Evolutionary conservation across 257 asterid species (phyloP), one percentile per base, ranked within the genome.

Genomic region (Solanum rostratum): DNA sequence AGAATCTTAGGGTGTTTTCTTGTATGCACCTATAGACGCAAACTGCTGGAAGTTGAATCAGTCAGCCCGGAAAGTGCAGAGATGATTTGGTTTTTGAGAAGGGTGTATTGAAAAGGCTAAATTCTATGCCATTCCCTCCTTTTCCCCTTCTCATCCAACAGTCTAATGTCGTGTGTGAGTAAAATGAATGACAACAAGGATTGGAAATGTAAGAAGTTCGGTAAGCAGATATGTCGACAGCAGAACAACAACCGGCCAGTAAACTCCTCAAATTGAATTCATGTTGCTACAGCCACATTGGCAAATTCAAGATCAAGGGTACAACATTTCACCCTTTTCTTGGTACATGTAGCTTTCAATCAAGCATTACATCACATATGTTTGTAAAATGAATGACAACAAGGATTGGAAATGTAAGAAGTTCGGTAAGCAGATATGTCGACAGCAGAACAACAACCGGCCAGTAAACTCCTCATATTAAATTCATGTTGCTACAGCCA

Each of bases 201-300:
- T 20, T 22, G 29, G 55, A 33, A 0, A 59, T 85, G 82, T 80
- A 55, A 24, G 76, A 85, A 80, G 82, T 83, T 80, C 87, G 55
- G 85, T 80, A 85, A 85, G 87, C 87, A 91, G 92, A 91, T 88
- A 50, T 82, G 87, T 88, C 91, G 88, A 91, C 46, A 79, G 27
- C 16, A 55, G n/a, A 68, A 87, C 92, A 90, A 90, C 91, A 86
- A 91, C 92, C 94, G 88, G 94, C 94, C 92, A 90, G 94, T 87
- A 53, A 91, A 90, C 91, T 86, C 86, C 92, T 55, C 79, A 22
- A 13, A 43, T 11, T 85, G 2, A 39, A 55, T 90, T 66, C 16
- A 81, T 80, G 74, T 88, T 7, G 92, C 92, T 90, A 91, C 92
- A 87, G 92, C 92, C 92, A 71, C 81, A 82, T 60, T 59, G 94